Percentiles rank a stretch among this genome's conserved stretches.
Conservation (phyloP, 352 stramenopile genomes). For the Pythium insidiosum region DNA sequence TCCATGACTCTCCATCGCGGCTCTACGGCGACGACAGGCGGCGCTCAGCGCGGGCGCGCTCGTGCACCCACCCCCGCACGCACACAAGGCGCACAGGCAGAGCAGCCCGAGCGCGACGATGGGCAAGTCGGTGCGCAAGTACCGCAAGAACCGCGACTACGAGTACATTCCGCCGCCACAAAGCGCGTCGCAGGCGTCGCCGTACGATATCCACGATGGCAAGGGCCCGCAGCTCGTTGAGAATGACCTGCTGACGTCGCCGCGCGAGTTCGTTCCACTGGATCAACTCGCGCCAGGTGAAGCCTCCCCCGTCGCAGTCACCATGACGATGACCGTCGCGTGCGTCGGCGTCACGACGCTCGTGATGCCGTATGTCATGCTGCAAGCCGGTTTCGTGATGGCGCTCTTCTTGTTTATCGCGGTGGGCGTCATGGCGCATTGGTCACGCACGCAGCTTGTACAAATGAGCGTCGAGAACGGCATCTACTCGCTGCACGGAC, state of each 20-base stretch:
- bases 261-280: conserved; percentile 32
- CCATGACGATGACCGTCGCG: conserved; percentile 21
- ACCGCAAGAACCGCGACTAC: conserved; percentile 26
- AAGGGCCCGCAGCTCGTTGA: conserved; percentile 17
- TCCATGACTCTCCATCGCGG: too few relatives aligned
- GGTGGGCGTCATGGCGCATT: conserved; percentile 22
- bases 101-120: too few relatives aligned
- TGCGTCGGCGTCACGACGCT: conserved; percentile 29
- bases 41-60: too few relatives aligned
- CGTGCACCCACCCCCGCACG: too few relatives aligned
- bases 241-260: conserved; percentile 36
- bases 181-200: conserved; percentile 17
- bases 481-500: conserved; percentile 44
- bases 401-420: conserved; percentile 25
- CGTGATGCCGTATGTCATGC: conserved; percentile 29
- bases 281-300: conserved; percentile 28
- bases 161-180: conserved; percentile 13
- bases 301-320: conserved; percentile 20
- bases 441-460: conserved; percentile 23
- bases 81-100: too few relatives aligned
- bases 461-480: conserved; percentile 36
- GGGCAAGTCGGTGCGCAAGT: conserved; percentile 29
- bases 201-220: conserved; percentile 31
- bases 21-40: too few relatives aligned
- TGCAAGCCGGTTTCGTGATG: conserved; percentile 36